Base-by-base conservation (phyloP, 2,329 filamentous ascomycete genomes). In the Aspergillus piperis region DNA sequence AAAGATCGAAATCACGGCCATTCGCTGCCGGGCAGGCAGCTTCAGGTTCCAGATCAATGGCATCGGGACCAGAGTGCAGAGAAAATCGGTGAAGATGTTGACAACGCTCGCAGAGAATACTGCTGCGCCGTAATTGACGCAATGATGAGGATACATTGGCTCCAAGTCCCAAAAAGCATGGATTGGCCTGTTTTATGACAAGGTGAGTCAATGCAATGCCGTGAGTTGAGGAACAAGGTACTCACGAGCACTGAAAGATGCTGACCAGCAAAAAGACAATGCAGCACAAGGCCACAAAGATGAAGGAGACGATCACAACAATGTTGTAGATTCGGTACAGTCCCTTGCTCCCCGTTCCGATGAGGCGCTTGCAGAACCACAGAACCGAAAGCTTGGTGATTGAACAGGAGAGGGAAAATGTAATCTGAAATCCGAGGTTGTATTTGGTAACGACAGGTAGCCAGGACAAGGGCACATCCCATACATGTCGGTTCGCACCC, bases 161-260 rank as follows among this genome's bases (percentile, higher is more conserved):
- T 53, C 56, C 1, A 74, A 21, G 38, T 74, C 67, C 73, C 73
- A 76, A 58, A 70, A 71, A 36, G 74, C 75, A 32, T 68, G 66
- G 44, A 76, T 62, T 3, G 74, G 74, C 15, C 72, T 76, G 17
- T 51, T 21, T 25, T 36, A 21, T 17, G 17, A n/a, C 4, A 15
- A 48, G 8, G 30, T 48, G 25, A 49, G 23, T 13, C 27, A 17
- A 36, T 15, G 32, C 23, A 42, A 17, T 13, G 47, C 5, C 10
- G n/a, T 1, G 44, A 13, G 23, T 1, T 7, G 27, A 8, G 15
- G 21, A 2, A 23, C 8, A 5, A 8, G n/a, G 21, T 13, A 75
- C 75, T 66, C 63, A 79, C 77, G 62, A 64, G 71, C 78, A 80
- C 55, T 77, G 76, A 55, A 79, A 76, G 42, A 78, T 66, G 21